Percentiles rank a stretch among this genome's conserved stretches.
These are phyloP conservation scores for Pistacia atlantica DNA, from an alignment of 345 rosid species.

Conservation along the genomic window DNA sequence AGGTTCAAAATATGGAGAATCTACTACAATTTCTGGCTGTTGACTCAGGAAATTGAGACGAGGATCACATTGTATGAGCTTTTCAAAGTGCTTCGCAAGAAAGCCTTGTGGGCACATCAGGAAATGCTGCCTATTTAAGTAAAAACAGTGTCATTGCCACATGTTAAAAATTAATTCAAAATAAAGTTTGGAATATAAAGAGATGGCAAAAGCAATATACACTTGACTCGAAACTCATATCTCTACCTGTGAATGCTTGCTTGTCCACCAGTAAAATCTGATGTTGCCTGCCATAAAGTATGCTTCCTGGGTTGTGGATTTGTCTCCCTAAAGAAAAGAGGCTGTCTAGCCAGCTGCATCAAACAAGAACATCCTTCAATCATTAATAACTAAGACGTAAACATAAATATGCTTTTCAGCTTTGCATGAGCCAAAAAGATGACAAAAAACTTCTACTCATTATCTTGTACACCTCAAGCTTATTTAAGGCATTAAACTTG, in stretches of 20 bases:
- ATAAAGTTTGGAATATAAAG: neutral
- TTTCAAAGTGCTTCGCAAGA: constrained; percentile 63
- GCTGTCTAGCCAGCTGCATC: constrained; percentile 71
- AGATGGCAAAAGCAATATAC: neutral
- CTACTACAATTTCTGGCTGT: constrained; percentile 50
- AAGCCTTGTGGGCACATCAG: constrained; percentile 58
- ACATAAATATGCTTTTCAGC: neutral
- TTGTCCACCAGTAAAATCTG: constrained; percentile 72
- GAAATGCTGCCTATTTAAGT: constrained; percentile 52
- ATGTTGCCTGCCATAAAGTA: constrained; percentile 74
- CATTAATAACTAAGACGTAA: neutral
- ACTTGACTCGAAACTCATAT: neutral
- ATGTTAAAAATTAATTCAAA: neutral
- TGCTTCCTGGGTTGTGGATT: constrained; percentile 82
- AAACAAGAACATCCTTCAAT: constrained; percentile 13
- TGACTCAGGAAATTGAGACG: constrained; percentile 64
- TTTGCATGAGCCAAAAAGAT: neutral
- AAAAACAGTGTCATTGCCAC: constrained; percentile 3
- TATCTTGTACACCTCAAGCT: neutral
- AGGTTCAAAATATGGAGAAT: constrained; percentile 61
- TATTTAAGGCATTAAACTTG: neutral
- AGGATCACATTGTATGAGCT: constrained; percentile 72
- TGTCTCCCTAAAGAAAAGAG: constrained; percentile 76
- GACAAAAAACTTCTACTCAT: neutral
- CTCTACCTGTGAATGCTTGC: constrained; percentile 62